These are phyloP conservation scores for Rhizopogon salebrosus DNA, from an alignment of 768 basidiomycete species.

Conservation along the genomic window DNA sequence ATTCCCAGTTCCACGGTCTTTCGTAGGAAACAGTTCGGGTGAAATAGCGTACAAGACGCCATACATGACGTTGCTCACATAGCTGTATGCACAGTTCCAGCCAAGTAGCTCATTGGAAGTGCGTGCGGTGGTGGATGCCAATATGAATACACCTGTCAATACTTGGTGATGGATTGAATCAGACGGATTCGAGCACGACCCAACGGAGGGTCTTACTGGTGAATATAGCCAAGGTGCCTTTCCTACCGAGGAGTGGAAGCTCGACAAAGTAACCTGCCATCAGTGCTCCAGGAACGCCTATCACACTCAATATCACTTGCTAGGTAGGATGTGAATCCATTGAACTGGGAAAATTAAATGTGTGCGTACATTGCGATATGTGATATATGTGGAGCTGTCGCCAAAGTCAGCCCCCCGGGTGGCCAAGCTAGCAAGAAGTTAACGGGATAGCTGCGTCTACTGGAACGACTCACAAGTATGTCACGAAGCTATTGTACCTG, in stretches of 20 bases:
- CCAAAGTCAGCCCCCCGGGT: conserved; percentile 68
- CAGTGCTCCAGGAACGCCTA: conserved; percentile 53
- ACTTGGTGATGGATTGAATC: conserved; percentile 18
- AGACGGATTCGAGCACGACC: neutral
- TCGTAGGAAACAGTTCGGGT: conserved; percentile 52
- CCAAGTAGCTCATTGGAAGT: conserved; percentile 47
- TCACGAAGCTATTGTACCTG: conserved; percentile 49
- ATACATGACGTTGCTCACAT: conserved; percentile 54
- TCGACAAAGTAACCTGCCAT: conserved; percentile 53
- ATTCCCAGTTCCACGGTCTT: conserved; percentile 51
- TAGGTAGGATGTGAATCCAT: conserved; percentile 16
- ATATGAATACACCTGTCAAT: conserved; percentile 54
- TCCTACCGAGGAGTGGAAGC: conserved; percentile 43
- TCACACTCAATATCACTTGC: conserved; percentile 54
- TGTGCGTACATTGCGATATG: conserved; percentile 59
- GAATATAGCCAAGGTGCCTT: conserved; percentile 47
- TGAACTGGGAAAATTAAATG: neutral
- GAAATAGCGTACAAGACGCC: conserved; percentile 39
- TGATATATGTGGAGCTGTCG: conserved; percentile 63
- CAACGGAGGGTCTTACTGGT: conserved; percentile 30
- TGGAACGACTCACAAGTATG: conserved; percentile 39
- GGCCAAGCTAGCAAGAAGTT: conserved; percentile 39
- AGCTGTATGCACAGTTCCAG: conserved; percentile 57
- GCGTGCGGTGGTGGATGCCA: conserved; percentile 50
- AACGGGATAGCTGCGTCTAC: neutral